phyloP scores from a whole-genome alignment of 495 filamentous ascomycete genomes.

The Penicillium ochrochloron region DNA sequence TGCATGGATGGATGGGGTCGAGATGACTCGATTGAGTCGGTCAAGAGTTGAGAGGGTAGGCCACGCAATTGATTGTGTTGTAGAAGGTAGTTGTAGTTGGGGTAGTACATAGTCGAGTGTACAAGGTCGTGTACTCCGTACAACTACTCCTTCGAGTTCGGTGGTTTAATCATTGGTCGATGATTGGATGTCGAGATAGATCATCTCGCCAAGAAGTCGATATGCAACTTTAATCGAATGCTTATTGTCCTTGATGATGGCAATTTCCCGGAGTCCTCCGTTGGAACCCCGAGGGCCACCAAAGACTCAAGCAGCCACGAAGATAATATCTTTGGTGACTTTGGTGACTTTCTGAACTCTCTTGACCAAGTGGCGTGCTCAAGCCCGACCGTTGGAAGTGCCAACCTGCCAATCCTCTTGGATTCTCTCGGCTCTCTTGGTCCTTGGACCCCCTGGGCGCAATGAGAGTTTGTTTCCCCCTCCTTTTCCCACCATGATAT shows the following conservation, averaged over 20 bases:
- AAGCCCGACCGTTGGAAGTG: not conserved
- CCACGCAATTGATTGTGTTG: not conserved
- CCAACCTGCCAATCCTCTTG: not conserved
- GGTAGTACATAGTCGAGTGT: not conserved
- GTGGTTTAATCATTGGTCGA: not conserved
- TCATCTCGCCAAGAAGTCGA: conserved; percentile 5
- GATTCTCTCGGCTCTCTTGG: not conserved
- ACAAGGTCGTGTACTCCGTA: not conserved
- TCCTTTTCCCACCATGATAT: not conserved
- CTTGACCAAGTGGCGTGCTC: not conserved
- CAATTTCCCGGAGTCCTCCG: not conserved
- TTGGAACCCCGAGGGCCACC: conserved; percentile 7
- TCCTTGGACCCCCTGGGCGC: not conserved
- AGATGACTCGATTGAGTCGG: not conserved
- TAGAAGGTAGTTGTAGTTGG: not conserved
- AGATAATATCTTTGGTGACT: not conserved
- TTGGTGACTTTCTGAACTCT: not conserved
- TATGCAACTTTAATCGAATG: conserved; percentile 12
- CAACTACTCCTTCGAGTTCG: too few relatives aligned
- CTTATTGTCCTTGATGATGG: not conserved
- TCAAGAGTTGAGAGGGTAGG: not conserved
- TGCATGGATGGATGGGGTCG: not conserved
- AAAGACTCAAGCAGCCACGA: not conserved
- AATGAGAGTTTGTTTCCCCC: not conserved
- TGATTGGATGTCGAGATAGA: not conserved